Conservation (phyloP, 768 basidiomycete genomes). For the Crepidotus variabilis region DNA sequence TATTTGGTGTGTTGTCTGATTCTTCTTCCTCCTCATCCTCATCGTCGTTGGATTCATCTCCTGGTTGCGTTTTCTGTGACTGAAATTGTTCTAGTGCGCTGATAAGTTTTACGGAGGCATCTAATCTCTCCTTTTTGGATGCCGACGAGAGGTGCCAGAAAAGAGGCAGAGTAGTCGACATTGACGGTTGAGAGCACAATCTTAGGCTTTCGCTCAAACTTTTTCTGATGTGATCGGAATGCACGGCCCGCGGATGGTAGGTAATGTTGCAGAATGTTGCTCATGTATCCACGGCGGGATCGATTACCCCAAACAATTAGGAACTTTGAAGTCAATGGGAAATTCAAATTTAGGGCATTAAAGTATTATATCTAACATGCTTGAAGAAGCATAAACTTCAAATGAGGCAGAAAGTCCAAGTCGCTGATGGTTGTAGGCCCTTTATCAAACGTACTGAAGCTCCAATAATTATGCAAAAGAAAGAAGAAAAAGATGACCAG, state of each 20-base stretch:
- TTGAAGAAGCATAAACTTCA: too few species aligned
- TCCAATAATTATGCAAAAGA: background rate
- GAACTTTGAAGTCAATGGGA: background rate
- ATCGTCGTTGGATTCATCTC: constrained; percentile 36
- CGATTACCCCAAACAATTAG: background rate
- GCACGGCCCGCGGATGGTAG: background rate
- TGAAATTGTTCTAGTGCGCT: constrained; percentile 84
- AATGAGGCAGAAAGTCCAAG: too few species aligned
- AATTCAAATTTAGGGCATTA: too few species aligned
- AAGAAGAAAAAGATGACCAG: background rate
- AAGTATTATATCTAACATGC: too few species aligned
- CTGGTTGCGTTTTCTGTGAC: constrained; percentile 36
- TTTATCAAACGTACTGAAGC: background rate
- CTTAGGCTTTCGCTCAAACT: background rate
- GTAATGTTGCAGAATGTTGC: background rate
- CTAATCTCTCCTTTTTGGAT: constrained; percentile 74
- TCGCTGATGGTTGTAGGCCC: too few species aligned
- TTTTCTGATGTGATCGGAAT: constrained; percentile 2
- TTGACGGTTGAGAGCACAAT: constrained; percentile 20
- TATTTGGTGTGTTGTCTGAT: constrained; percentile 18
- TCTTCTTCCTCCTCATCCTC: constrained; percentile 39
- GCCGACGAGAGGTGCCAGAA: constrained; percentile 92
- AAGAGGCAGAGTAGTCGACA: constrained; percentile 87
- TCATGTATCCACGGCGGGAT: background rate
- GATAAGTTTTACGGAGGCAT: constrained; percentile 83